phyloP scores from a whole-genome alignment of 148 eudicot species.

The Rhododendron griersonianum region DNA sequence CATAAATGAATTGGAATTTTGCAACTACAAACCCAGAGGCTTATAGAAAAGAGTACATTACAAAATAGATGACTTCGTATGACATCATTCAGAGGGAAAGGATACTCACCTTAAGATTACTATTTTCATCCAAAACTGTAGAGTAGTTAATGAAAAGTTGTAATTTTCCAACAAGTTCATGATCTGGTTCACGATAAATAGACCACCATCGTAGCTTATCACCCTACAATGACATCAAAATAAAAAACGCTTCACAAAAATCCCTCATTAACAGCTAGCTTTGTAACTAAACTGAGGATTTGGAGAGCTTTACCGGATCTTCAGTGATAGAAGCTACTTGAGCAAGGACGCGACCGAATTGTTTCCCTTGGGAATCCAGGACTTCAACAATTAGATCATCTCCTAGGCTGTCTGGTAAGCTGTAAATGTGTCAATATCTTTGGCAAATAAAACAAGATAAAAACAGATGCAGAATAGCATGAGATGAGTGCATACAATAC shows the following conservation, averaged over 20 bases:
- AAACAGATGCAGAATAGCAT: slow-evolving; percentile 1
- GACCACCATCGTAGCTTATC: slow-evolving; percentile 98
- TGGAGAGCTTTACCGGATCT: slow-evolving; percentile 49
- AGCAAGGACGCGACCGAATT: slow-evolving; percentile 70
- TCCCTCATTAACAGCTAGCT: neutral
- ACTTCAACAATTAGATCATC: slow-evolving; percentile 88
- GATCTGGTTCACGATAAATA: slow-evolving; percentile 88
- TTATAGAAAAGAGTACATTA: neutral
- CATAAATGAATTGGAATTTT: neutral
- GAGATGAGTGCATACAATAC: slow-evolving; percentile 59
- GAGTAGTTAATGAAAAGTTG: slow-evolving; percentile 77
- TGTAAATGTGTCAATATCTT: slow-evolving; percentile 42
- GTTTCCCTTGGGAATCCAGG: slow-evolving; percentile 78
- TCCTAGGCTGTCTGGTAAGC: slow-evolving; percentile 90
- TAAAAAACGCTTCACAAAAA: neutral
- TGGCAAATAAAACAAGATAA: neutral
- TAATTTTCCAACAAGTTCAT: slow-evolving; percentile 85
- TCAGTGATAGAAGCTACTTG: slow-evolving; percentile 88
- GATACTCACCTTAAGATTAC: slow-evolving; percentile 53
- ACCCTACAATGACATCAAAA: slow-evolving; percentile 45
- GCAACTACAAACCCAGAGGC: neutral
- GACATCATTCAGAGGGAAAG: neutral
- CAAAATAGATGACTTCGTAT: neutral
- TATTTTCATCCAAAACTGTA: slow-evolving; percentile 64
- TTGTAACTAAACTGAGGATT: neutral